Evolutionary conservation across 495 filamentous ascomycete species (phyloP).

Genomic region (Aspergillus haitiensis): DNA sequence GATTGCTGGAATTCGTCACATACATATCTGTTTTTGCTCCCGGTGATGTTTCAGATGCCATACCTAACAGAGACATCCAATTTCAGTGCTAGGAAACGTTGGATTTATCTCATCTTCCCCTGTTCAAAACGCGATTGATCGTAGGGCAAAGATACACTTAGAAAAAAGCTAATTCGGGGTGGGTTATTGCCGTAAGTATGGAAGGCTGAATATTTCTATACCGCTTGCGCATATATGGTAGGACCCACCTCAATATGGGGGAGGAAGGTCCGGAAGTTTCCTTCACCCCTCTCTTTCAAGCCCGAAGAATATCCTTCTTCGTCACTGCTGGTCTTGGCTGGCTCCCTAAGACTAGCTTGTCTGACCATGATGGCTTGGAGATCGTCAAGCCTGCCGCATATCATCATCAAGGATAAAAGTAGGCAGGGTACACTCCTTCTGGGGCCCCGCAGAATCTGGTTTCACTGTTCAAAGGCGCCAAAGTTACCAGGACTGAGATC

Average conservation of each 20-base stretch:
- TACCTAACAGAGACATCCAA: neutral
- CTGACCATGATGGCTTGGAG: neutral
- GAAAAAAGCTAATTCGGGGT: neutral
- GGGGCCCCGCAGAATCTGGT: slow-evolving; percentile 1
- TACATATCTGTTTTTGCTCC: neutral
- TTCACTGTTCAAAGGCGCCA: neutral
- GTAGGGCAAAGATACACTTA: neutral
- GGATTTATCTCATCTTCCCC: neutral
- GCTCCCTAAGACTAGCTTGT: neutral
- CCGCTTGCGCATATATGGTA: neutral
- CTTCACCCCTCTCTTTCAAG: neutral
- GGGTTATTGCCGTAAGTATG: neutral
- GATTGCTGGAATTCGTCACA: neutral
- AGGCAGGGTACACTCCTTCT: neutral
- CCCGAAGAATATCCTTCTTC: neutral
- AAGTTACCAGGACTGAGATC: neutral
- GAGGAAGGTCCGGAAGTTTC: neutral
- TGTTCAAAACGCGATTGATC: neutral
- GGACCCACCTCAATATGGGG: neutral
- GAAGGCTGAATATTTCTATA: neutral
- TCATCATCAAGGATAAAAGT: neutral
- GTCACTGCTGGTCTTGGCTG: neutral
- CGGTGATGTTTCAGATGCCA: neutral
- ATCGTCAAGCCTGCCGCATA: neutral
- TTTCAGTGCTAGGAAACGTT: neutral